These are phyloP conservation scores for Euphorbia schlechtendalii DNA, from an alignment of 441 rosid species.

Conservation along the genomic window DNA sequence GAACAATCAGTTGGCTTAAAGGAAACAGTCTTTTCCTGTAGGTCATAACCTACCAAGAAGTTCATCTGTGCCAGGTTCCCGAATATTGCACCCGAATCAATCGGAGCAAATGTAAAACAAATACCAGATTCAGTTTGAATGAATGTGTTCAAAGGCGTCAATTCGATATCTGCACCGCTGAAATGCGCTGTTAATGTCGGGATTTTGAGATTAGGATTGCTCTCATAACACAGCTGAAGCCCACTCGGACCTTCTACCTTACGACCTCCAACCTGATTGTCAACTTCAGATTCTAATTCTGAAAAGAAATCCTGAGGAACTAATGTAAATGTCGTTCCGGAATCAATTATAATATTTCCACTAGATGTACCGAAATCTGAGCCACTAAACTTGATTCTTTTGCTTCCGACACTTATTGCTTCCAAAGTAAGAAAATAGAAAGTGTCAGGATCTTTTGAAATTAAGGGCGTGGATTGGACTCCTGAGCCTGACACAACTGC, in stretches of 20 bases:
- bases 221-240: not conserved
- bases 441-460: not conserved
- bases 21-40: slow-evolving; percentile 2
- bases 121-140: not conserved
- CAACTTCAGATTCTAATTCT: not conserved
- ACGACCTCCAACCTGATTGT: not conserved
- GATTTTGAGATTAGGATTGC: not conserved
- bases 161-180: slow-evolving; percentile 15
- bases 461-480: slow-evolving; percentile 16
- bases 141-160: slow-evolving; percentile 3
- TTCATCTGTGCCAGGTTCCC: slow-evolving; percentile 15
- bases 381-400: not conserved
- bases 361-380: not conserved
- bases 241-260: not conserved
- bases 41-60: slow-evolving; percentile 15
- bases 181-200: slow-evolving; percentile 20
- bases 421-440: slow-evolving; percentile 17
- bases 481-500: slow-evolving; percentile 24
- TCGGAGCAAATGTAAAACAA: slow-evolving; percentile 9
- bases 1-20: slow-evolving; percentile 15
- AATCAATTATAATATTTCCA: slow-evolving; percentile 26
- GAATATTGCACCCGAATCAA: not conserved
- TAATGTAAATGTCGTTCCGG: slow-evolving; percentile 24
- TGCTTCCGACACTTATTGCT: slow-evolving; percentile 19
- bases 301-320: slow-evolving; percentile 14